phyloP scores from a whole-genome alignment of 176 grass and related monocot species.

The Musa itinerans region DNA sequence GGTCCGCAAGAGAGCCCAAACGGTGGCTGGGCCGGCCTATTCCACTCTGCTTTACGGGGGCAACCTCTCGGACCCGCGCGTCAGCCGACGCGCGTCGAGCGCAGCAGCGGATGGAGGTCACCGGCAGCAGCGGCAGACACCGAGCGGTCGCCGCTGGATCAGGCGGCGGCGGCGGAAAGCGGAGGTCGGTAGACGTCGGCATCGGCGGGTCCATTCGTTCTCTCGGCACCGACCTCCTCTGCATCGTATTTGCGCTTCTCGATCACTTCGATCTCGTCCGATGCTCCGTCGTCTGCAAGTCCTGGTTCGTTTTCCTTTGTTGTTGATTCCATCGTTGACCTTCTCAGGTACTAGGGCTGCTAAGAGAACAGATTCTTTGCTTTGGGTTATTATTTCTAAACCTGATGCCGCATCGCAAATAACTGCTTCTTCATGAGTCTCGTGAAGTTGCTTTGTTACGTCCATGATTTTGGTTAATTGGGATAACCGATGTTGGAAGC shows the following conservation, averaged over 20 bases:
- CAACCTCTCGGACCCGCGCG: too few relatives aligned
- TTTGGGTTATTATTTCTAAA: not conserved
- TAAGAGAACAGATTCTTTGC: not conserved
- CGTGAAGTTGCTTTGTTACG: not conserved
- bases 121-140: slow-evolving; percentile 20
- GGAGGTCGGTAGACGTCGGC: not conserved
- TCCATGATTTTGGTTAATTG: not conserved
- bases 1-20: too few relatives aligned
- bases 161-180: slow-evolving; percentile 4
- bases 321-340: not conserved
- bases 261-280: slow-evolving; percentile 86
- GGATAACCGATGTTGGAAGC: not conserved
- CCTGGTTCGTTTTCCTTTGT: slow-evolving; percentile 38
- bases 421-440: too few relatives aligned
- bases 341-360: not conserved
- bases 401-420: too few relatives aligned
- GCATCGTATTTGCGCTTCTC: slow-evolving; percentile 52
- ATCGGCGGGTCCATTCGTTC: slow-evolving; percentile 21
- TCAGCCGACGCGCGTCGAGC: not conserved
- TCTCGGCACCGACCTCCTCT: slow-evolving; percentile 55
- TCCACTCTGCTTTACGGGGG: too few relatives aligned
- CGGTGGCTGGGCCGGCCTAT: too few relatives aligned
- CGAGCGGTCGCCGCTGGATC: not conserved
- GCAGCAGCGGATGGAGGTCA: not conserved
- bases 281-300: slow-evolving; percentile 77